Evolutionary conservation across 352 stramenopile genomes (phyloP), one percentile per base, ranked within the genome.

Genomic region (Poterioochromonas sp.): DNA sequence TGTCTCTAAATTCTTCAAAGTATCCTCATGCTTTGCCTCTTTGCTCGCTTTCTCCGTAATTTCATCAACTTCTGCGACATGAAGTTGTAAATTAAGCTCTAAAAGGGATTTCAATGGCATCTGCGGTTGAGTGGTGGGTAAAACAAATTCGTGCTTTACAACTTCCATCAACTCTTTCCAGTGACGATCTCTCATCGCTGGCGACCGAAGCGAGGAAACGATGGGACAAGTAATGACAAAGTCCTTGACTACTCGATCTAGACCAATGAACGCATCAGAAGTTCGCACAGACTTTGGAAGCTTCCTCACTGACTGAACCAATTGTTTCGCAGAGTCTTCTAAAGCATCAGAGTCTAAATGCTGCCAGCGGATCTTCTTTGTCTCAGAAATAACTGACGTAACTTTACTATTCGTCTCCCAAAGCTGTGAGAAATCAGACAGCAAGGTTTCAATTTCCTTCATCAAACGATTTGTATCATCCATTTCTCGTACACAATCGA

Each of bases 1-100:
- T 0, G 79, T 82, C 58, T 95, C 87, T 37, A 97, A 83, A 41
- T 90, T 88, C 35, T 87, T 79, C 0, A 96, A 84, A 43, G 90
- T 78, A 0, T 84, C 85, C 77, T 97, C 92, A 65, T 95, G 90
- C 53, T 95, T 94, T 22, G 88, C 88, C 79, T 97, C 91, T 80
- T 96, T 95, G 47, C 89, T 85, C 8, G 92, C 92, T 51, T 90
- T 87, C 73, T 96, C 91, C 2, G 88, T 92, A 79, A 94, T 91
- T 69, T 95, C 90, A 80, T 95, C 91, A 0, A 96, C 89, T 53
- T 94, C 89, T 3, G 84, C 85, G 70, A 90, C 85, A 41, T 85
- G 86, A 22, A 87, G 83, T 64, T 95, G 90, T 12, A 96, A 80
- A 40, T 92, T 84, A 0, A 96, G 79, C 0, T 85, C 86, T 51